Base-by-base conservation (phyloP, 2,329 filamentous ascomycete species). In the Aureobasidium vineae region DNA sequence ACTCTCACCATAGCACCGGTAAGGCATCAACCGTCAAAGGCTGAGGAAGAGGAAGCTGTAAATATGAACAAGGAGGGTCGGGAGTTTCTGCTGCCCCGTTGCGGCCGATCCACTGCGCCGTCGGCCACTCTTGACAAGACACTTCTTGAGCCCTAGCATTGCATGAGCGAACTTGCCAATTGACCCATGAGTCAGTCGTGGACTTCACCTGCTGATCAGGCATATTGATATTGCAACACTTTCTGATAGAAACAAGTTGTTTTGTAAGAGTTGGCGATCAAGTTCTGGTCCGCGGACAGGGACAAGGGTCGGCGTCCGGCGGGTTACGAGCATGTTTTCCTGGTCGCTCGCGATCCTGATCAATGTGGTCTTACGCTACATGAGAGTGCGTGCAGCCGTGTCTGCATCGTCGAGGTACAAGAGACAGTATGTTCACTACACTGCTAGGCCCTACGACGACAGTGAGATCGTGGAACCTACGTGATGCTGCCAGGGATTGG, bases 121-220 rank as follows among this genome's bases (percentile, higher is more conserved):
- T 59, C 54, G 54, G 54, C 23, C 21, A 59, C 16, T 11, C 54
- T 10, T 45, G 54, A 59, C 54, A 43, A 33, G 31, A 43, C 40
- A 45, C 19, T 59, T 21, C 19, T 33, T 31, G 54, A 43, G 8
- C 19, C 54, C 54, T 40, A 59, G 28, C 36, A 28, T 23, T 41
- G 36, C 21, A 41, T 56, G 53, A 15, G 21, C 16, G 19, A 45
- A 45, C 19, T 21, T 21, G 23, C 16, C 26, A 16, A 7, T 33
- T 13, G 16, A 31, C 19, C 26, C 40, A 59, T 26, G 54, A 59
- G 54, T 59, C 54, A 59, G 38, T 59, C 28, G 23, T 21, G 28
- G 54, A 59, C 54, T 45, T 59, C 54, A 59, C 40, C 54, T 59
- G 38, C 54, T 59, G 54, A 31, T 45, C 40, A 31, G 36, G 16